Evolutionary conservation across 164 flowering plant genomes (phyloP), one percentile per base, ranked within the genome.

Genomic region (Aristolochia californica): DNA sequence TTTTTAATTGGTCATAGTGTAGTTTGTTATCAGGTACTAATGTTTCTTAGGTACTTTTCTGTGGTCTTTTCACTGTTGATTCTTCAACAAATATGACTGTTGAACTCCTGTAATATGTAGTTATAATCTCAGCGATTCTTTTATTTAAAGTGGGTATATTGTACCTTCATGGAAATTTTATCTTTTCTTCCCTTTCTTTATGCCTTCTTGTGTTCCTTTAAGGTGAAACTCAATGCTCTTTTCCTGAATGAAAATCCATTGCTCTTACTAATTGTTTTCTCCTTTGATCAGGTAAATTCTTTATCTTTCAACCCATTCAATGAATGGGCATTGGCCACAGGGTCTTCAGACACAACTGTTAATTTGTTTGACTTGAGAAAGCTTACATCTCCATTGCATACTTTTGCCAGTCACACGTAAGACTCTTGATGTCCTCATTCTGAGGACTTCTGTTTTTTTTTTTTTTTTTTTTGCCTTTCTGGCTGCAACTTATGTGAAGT

Each of bases 241-340:
- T 9, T 17, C 20, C 12, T 11, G 16, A 47, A 47, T 16, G 20
- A 47, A 21, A 16, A 47, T 21, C 22, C 21, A 47, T 17, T 17
- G 18, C 3, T 5, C 13, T 45, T 18, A 8, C 21, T 17, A 47
- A 47, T 47, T 47, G 2, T 17, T 47, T n/a, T 17, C 14, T 47
- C 50, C 18, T 21, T 34, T 34, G 40, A 34, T 12, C 84, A 93
- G 98, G 84, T 89, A 52, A 93, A 93, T 61, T 81, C 73, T 66
- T 44, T 93, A 23, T 81, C 96, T 25, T 93, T 93, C 82, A 93
- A 78, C 74, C 83, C 95, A 18, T 83, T 70, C 53, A 85, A 84
- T 67, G 97, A 93, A 51, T 89, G 94, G 94, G 58, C 85, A 57
- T 51, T 93, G 72, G 98, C 90, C 24, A 93, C 98, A 21, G 97